Evolutionary conservation across 176 grass and related monocot species (phyloP).

Genomic region (Bothriochloa decipiens): DNA sequence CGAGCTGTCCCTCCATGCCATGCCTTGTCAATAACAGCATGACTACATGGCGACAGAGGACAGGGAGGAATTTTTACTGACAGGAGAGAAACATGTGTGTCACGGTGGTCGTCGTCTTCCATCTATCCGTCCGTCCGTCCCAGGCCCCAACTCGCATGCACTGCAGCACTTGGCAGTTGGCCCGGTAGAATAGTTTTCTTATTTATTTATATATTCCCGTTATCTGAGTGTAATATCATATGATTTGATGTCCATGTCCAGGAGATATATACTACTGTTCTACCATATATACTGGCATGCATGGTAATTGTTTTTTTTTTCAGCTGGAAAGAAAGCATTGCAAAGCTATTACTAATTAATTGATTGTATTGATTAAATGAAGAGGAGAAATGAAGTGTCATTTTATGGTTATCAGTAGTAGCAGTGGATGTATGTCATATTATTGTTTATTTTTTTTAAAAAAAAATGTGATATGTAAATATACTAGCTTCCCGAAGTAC

Average conservation of each 20-base stretch:
- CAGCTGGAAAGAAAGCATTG: neutral
- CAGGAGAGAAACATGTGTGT: conserved; percentile 42
- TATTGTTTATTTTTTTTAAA: neutral
- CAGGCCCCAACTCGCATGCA: conserved; percentile 22
- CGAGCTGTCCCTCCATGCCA: neutral
- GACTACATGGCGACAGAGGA: conserved; percentile 54
- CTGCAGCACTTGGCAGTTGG: neutral
- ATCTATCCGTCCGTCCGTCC: neutral
- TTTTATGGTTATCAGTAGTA: neutral
- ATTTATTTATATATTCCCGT: neutral
- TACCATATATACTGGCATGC: neutral
- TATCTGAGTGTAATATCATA: conserved; percentile 13
- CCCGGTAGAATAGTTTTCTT: neutral
- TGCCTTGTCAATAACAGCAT: conserved; percentile 50
- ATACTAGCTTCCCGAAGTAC: neutral
- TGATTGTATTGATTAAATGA: neutral
- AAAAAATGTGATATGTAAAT: neutral
- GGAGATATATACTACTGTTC: neutral
- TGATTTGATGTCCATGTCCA: conserved; percentile 9
- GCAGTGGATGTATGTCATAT: neutral
- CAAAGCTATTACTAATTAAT: neutral
- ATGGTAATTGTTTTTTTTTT: neutral
- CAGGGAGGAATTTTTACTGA: conserved; percentile 54
- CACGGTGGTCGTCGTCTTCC: conserved; percentile 37
- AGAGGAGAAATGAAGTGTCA: neutral